These are phyloP conservation scores for Hygrophoropsis aurantiaca DNA, from an alignment of 768 basidiomycete genomes.

Conservation along the genomic window DNA sequence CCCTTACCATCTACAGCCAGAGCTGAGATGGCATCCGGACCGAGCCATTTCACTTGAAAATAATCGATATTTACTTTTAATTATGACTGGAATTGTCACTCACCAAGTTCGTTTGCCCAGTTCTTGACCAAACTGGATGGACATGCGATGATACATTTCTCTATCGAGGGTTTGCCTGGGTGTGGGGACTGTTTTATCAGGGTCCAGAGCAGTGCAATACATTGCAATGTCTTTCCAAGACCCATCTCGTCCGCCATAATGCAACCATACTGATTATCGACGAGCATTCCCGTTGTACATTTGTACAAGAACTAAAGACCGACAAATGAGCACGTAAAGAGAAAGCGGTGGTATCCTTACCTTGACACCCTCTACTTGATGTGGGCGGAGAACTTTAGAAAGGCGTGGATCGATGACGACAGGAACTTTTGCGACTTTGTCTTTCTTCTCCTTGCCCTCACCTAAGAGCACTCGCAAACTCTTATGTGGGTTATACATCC, in stretches of 20 bases:
- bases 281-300: conserved; percentile 92
- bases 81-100: conserved; percentile 20
- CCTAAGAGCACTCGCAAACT: conserved; percentile 79
- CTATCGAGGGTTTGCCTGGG: conserved; percentile 82
- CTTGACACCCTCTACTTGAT: conserved; percentile 98
- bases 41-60: conserved; percentile 86
- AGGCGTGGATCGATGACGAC: conserved; percentile 95
- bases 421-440: conserved; percentile 74
- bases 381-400: conserved; percentile 86
- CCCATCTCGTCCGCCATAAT: conserved; percentile 99
- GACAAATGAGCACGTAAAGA: conserved; percentile 5
- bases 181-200: conserved; percentile 92
- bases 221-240: conserved; percentile 94
- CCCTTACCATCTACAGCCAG: conserved; percentile 93
- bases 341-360: conserved; percentile 37
- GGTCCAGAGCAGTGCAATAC: conserved; percentile 95
- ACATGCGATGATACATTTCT: conserved; percentile 97
- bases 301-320: conserved; percentile 82
- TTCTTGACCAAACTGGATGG: conserved; percentile 96
- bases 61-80: background rate
- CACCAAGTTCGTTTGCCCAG: conserved; percentile 96
- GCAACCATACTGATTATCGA: conserved; percentile 88
- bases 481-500: conserved; percentile 89
- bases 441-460: conserved; percentile 66
- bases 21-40: conserved; percentile 76